Evolutionary conservation across 2,329 filamentous ascomycete species (phyloP).

Genomic region (Xylaria arbuscula): DNA sequence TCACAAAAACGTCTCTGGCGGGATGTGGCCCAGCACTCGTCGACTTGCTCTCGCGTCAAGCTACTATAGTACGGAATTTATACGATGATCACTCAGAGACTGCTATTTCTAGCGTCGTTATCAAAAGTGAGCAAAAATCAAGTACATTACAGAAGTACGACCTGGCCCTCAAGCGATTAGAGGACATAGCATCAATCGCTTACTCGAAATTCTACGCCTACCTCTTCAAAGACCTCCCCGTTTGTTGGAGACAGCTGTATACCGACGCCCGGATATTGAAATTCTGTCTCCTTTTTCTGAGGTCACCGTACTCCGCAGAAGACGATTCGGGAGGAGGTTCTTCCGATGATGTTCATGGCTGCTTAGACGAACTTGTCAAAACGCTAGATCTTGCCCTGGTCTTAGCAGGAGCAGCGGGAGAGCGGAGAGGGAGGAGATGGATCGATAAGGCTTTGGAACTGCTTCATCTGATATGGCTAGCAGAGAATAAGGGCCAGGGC

Average conservation of each 20-base stretch:
- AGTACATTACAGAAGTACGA: conserved; percentile 23
- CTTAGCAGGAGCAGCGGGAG: conserved; percentile 72
- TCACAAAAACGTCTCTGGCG: conserved; percentile 31
- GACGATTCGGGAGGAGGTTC: conserved; percentile 2
- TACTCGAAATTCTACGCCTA: conserved; percentile 77
- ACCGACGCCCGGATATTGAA: conserved; percentile 76
- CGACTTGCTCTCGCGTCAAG: conserved; percentile 46
- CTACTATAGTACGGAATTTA: conserved; percentile 29
- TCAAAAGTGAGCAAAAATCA: background rate
- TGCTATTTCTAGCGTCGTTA: background rate
- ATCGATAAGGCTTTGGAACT: conserved; percentile 63
- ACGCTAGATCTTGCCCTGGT: conserved; percentile 81
- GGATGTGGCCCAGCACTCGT: conserved; percentile 45
- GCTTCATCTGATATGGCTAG: conserved; percentile 47
- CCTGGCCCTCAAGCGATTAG: conserved; percentile 58
- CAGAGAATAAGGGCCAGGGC: background rate
- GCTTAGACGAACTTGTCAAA: conserved; percentile 68
- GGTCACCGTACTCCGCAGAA: conserved; percentile 33
- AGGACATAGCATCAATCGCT: conserved; percentile 68
- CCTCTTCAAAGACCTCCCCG: conserved; percentile 72
- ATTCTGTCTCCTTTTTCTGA: conserved; percentile 57
- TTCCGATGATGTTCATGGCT: conserved; percentile 23
- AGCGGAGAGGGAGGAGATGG: conserved; percentile 60
- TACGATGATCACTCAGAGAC: background rate
- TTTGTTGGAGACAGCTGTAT: conserved; percentile 76